These are phyloP conservation scores for Vachellia pachyceras DNA, from an alignment of 306 rosid genomes.

Conservation along the genomic window DNA sequence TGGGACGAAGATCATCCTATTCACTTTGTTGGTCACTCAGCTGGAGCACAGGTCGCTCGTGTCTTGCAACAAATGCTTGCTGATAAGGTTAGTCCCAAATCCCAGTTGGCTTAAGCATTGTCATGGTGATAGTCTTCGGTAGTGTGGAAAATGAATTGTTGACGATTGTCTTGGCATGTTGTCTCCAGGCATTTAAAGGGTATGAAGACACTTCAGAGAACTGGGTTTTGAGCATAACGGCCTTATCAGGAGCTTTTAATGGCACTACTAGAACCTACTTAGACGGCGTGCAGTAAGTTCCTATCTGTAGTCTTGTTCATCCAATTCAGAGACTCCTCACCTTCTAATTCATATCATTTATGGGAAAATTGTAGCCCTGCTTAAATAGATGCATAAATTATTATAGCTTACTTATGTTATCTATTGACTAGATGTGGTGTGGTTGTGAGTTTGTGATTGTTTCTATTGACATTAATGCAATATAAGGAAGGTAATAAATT, in stretches of 20 bases:
- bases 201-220: conserved; percentile 76
- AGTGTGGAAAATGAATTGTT: not conserved
- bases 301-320: conserved; percentile 12
- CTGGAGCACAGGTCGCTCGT: conserved; percentile 97
- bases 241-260: conserved; percentile 96
- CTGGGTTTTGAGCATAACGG: conserved; percentile 84
- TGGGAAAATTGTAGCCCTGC: not conserved
- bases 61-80: conserved; percentile 97
- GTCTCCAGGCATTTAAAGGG: conserved; percentile 79
- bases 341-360: not conserved
- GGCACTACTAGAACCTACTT: conserved; percentile 95
- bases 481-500: conserved; percentile 13
- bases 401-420: not conserved
- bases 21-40: conserved; percentile 96
- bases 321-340: not conserved
- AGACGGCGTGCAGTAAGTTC: conserved; percentile 96
- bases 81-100: conserved; percentile 73
- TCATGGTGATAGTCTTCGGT: not conserved
- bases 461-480: conserved; percentile 17
- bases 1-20: conserved; percentile 98
- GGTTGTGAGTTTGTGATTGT: not conserved
- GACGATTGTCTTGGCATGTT: not conserved
- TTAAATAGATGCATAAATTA: not conserved
- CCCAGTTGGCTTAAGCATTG: conserved; percentile 1
- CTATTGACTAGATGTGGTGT: not conserved